Base-by-base conservation (phyloP, 768 basidiomycete species). In the Paxillus involutus region DNA sequence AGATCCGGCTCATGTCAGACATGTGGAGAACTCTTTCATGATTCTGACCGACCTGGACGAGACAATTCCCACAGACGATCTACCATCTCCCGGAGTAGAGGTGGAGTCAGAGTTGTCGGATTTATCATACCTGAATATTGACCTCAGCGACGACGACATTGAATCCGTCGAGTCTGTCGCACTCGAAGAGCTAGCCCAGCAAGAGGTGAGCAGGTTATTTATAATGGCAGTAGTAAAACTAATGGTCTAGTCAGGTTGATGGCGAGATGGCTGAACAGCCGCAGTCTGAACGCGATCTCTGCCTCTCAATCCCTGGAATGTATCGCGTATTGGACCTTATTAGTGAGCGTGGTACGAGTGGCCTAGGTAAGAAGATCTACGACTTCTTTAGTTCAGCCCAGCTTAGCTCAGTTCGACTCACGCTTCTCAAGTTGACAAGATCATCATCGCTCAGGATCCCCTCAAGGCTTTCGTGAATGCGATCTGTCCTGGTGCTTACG, bases 241-340 rank as follows among this genome's bases (percentile, higher is more conserved):
- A 8, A 10, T 11, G 13, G 11, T 16, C 17, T 30, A 7, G 43
- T 45, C 29, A 67, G 68, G 40, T 47, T 1, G 68, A 70, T 8
- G 26, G 33, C 8, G 63, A 61, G 45, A 32, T 9, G 3, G 19
- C 37, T 10, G 68, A 58, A 24, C 33, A 41, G 30, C 12, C 45
- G 39, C 53, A 13, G 10, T 24, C 56, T 19, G 56, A 64, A 29
- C 56, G 53, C 14, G 67, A 69, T 41, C 35, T 70, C 4, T 64
- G 65, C 49, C 57, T 56, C 35, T 69, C 67, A 36, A 68, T 83
- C 51, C 61, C 67, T 6, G 78, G 76, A 33, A 71, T 82, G 71
- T 81, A 77, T 64, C 75, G 80, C n/a, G 73, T 84, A 35, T 67
- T 84, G 16, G 81, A 84, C 52, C 64, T 84, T 30, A 78, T 84